Conservation (phyloP, 192 early-diverging fungal genomes). For the Haplosporangium gracile region DNA sequence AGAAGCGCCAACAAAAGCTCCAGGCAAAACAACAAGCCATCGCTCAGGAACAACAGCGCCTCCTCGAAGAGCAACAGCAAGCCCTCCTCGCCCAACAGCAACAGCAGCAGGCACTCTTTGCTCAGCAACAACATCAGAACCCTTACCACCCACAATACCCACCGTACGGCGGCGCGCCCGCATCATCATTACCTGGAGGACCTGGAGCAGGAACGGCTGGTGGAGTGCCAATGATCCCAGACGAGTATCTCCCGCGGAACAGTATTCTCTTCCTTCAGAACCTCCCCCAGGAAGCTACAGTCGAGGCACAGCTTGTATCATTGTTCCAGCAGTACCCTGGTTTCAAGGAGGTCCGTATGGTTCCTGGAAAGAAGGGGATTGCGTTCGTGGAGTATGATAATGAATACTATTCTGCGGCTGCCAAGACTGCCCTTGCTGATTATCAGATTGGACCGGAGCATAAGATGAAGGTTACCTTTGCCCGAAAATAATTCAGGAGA, state of each 20-base stretch:
- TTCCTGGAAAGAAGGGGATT: slow-evolving; percentile 91
- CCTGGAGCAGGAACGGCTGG: slow-evolving; percentile 22
- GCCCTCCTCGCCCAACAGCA: slow-evolving; percentile 11
- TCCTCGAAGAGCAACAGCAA: slow-evolving; percentile 41
- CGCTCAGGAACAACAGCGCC: slow-evolving; percentile 35
- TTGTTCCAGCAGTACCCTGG: slow-evolving; percentile 91
- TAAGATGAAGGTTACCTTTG: slow-evolving; percentile 88
- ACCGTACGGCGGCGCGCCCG: background rate
- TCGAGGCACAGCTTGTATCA: slow-evolving; percentile 67
- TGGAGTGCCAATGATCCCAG: slow-evolving; percentile 65
- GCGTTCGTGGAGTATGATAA: slow-evolving; percentile 97
- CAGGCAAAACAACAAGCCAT: slow-evolving; percentile 36
- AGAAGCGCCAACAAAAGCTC: slow-evolving; percentile 36
- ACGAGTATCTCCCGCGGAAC: slow-evolving; percentile 90
- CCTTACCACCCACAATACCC: slow-evolving; percentile 15
- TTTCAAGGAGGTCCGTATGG: slow-evolving; percentile 96
- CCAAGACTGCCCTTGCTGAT: slow-evolving; percentile 78
- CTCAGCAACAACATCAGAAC: background rate
- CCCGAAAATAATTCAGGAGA: slow-evolving; percentile 70
- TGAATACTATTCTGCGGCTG: slow-evolving; percentile 85
- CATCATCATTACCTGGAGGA: slow-evolving; percentile 10
- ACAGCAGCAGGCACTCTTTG: background rate
- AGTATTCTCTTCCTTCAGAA: slow-evolving; percentile 95
- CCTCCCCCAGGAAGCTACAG: slow-evolving; percentile 69
- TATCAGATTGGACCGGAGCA: slow-evolving; percentile 74